phyloP scores from a whole-genome alignment of 225 moss, liverwort and hornwort species.

The Thuidium tamariscinum region DNA sequence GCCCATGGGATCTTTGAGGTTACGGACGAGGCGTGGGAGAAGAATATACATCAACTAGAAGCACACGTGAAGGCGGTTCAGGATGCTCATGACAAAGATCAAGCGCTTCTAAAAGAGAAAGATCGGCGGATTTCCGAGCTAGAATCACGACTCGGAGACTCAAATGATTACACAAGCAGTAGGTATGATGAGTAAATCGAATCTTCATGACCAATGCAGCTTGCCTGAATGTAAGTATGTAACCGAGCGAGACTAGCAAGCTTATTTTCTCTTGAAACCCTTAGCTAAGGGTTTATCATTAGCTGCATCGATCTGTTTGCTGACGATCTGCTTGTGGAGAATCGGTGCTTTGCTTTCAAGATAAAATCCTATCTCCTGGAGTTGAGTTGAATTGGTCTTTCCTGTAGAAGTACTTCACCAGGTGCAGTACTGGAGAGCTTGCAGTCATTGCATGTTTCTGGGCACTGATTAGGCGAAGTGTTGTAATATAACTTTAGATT shows the following conservation, averaged over 20 bases:
- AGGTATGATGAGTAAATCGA: neutral
- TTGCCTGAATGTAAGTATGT: neutral
- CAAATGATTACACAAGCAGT: neutral
- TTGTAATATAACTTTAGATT: neutral
- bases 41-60: constrained; percentile 55
- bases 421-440: neutral
- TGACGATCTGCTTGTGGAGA: neutral
- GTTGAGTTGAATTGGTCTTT: neutral
- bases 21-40: constrained; percentile 98
- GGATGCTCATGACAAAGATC: constrained; percentile 37
- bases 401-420: neutral
- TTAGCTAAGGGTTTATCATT: neutral
- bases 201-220: neutral
- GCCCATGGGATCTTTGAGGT: constrained; percentile 96
- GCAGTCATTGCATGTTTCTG: neutral
- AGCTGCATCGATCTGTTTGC: neutral
- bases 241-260: neutral
- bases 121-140: constrained; percentile 52
- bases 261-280: neutral
- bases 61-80: constrained; percentile 42
- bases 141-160: constrained; percentile 8
- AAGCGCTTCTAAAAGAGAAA: constrained; percentile 40
- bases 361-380: neutral
- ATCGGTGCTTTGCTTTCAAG: neutral
- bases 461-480: neutral